Base-by-base conservation (phyloP, 768 basidiomycete genomes). In the Termitomyces sp. region DNA sequence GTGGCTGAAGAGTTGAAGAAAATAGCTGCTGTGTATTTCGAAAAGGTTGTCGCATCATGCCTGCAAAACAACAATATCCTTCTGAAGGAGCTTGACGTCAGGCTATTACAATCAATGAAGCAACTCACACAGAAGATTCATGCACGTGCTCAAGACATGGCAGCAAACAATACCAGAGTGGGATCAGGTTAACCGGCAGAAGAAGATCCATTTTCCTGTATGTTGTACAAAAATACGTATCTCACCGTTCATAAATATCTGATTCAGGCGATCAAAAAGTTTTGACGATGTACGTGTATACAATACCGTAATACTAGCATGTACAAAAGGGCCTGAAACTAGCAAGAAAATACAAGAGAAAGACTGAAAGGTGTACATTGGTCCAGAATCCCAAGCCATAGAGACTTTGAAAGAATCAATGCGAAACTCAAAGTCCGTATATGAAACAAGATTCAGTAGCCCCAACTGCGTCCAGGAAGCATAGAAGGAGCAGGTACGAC, bases 381-480 rank as follows among this genome's bases (percentile, higher is more conserved):
- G 24, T 37, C 48, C 48, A 38, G 35, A 48, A 48, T 24, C 17
- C 22, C 2, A 8, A 43, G 12, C 22, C 35, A 10, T 38, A 6
- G 19, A 19, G 14, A 22, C 8, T 49, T 11, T 35, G n/a, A 5
- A 4, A 5, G 2, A 37, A 44, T 14, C 43, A 17, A 17, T 17
- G 14, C 24, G 7, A 1, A 9, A 38, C n/a, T 49, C 48, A n/a
- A 14, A 50, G 49, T 37, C 38, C 37, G 26, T 19, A 10, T 26
- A 14, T 7, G 5, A 14, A 50, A 42, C 24, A 5, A 42, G 12
- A 43, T 28, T 45, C 51, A 57, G 17, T 58, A 61, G 43, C 60
- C 60, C 60, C 57, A 58, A 22, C 35, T 30, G 26, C 34, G 28
- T 42, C 30, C 43, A 12, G n/a, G 17, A 37, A 14, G 11, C 11